A percentile compares a stretch with the other conserved stretches of the same genome.
Evolutionary conservation across 495 filamentous ascomycete species (phyloP).

Genomic region (Achaetomiella virescens): DNA sequence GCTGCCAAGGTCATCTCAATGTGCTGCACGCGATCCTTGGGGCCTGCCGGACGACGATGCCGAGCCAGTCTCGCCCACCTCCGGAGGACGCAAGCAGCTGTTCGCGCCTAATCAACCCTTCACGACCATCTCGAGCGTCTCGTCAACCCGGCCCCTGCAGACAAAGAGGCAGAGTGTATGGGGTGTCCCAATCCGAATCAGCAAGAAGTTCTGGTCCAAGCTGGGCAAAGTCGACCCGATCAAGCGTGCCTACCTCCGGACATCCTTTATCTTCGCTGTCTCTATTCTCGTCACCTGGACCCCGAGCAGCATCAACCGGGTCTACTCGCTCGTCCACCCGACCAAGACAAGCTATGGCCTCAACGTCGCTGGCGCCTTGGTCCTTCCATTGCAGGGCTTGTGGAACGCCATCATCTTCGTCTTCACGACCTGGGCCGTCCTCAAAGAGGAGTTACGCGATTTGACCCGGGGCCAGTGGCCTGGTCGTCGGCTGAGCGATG

Average conservation of each 20-base stretch:
- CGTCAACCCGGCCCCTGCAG: conserved; percentile 10
- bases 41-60: conserved; percentile 9
- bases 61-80: conserved; percentile 1
- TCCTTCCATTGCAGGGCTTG: conserved; percentile 78
- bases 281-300: conserved; percentile 80
- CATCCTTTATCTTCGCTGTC: conserved; percentile 73
- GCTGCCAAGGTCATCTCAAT: background rate
- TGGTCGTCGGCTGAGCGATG: background rate
- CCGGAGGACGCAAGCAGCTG: background rate
- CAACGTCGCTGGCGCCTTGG: conserved; percentile 63
- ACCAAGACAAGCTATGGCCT: conserved; percentile 54
- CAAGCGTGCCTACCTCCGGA: conserved; percentile 72
- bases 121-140: conserved; percentile 21
- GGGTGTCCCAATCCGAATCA: conserved; percentile 9
- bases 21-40: conserved; percentile 14
- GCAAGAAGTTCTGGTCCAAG: conserved; percentile 22
- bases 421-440: conserved; percentile 45
- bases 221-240: conserved; percentile 49
- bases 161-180: conserved; percentile 3
- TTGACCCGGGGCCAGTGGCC: background rate
- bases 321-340: conserved; percentile 60
- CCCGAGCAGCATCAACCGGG: conserved; percentile 69
- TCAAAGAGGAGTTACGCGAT: conserved; percentile 26
- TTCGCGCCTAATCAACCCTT: conserved; percentile 10
- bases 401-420: conserved; percentile 81